Evolutionary conservation across 805 yeast genomes (phyloP).

Genomic region (Ogataea philodendri): DNA sequence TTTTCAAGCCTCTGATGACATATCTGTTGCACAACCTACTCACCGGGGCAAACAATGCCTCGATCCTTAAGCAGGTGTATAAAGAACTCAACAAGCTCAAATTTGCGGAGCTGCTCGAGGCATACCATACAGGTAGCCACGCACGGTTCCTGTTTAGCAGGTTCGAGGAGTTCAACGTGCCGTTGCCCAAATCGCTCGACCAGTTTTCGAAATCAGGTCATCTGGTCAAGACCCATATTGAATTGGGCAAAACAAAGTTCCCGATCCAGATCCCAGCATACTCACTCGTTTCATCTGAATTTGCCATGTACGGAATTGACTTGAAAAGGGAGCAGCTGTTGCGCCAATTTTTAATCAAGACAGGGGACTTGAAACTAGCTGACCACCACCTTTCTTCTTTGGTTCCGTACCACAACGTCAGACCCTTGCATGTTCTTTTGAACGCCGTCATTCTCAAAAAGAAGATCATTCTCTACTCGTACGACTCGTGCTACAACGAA

Average conservation of each 20-base stretch:
- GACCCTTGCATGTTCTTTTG: constrained; percentile 40
- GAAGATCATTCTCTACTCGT: constrained; percentile 36
- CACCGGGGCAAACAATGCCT: constrained; percentile 10
- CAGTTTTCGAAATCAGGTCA: constrained; percentile 22
- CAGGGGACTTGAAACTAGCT: constrained; percentile 7
- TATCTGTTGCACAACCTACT: constrained; percentile 45
- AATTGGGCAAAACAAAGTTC: constrained; percentile 22
- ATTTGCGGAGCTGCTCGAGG: constrained; percentile 29
- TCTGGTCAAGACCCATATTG: constrained; percentile 23
- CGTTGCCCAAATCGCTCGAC: constrained; percentile 8
- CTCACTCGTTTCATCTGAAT: constrained; percentile 28
- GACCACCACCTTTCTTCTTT: constrained; percentile 9
- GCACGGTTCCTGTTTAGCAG: constrained; percentile 26
- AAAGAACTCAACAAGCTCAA: constrained; percentile 24
- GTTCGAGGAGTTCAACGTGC: constrained; percentile 18
- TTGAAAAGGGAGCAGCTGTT: constrained; percentile 29
- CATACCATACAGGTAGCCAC: constrained; percentile 13
- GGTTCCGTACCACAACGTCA: constrained; percentile 23
- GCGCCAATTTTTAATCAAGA: constrained; percentile 19
- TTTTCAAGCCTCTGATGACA: constrained; percentile 47
- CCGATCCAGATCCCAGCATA: constrained; percentile 33
- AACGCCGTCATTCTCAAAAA: constrained; percentile 50
- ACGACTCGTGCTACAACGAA: constrained; percentile 45
- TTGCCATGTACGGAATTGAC: constrained; percentile 33
- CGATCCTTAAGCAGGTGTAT: constrained; percentile 14